These are phyloP conservation scores for Penicillium paxilli DNA, from an alignment of 495 filamentous ascomycete species.

Conservation along the genomic window DNA sequence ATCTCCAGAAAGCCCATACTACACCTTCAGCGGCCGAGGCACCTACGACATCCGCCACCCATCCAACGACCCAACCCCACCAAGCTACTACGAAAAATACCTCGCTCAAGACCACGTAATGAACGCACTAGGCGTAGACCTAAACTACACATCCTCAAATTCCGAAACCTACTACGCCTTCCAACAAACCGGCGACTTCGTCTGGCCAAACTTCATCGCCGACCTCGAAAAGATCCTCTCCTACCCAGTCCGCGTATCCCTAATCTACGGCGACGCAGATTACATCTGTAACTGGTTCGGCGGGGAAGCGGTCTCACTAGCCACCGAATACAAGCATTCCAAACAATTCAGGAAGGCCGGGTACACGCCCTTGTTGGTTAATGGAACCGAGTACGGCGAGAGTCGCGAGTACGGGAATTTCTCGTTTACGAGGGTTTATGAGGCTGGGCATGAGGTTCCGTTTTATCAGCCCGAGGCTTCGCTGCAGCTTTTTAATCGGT, in stretches of 20 bases:
- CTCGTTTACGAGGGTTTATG: constrained; percentile 57
- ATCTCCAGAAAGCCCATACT: constrained; percentile 33
- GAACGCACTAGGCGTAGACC: constrained; percentile 58
- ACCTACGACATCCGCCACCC: constrained; percentile 62
- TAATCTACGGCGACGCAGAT: constrained; percentile 66
- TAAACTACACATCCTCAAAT: constrained; percentile 64
- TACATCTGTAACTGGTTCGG: constrained; percentile 57
- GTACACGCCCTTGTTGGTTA: constrained; percentile 45
- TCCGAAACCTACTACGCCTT: constrained; percentile 55
- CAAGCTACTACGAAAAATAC: constrained; percentile 58
- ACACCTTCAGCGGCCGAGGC: constrained; percentile 41
- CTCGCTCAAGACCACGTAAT: constrained; percentile 59
- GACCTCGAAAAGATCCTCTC: constrained; percentile 54
- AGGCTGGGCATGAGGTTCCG: constrained; percentile 61
- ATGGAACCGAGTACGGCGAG: constrained; percentile 43
- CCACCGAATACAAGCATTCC: constrained; percentile 37
- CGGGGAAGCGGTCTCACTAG: constrained; percentile 39
- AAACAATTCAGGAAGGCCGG: constrained; percentile 44
- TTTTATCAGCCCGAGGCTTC: constrained; percentile 55
- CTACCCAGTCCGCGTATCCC: constrained; percentile 59
- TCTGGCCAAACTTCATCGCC: constrained; percentile 51
- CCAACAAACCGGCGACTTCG: constrained; percentile 47
- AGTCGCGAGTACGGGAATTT: constrained; percentile 59
- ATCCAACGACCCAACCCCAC: constrained; percentile 60
- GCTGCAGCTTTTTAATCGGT: constrained; percentile 53